Conservation (phyloP, 2,329 filamentous ascomycete genomes). For the Raffaelea arxii region DNA sequence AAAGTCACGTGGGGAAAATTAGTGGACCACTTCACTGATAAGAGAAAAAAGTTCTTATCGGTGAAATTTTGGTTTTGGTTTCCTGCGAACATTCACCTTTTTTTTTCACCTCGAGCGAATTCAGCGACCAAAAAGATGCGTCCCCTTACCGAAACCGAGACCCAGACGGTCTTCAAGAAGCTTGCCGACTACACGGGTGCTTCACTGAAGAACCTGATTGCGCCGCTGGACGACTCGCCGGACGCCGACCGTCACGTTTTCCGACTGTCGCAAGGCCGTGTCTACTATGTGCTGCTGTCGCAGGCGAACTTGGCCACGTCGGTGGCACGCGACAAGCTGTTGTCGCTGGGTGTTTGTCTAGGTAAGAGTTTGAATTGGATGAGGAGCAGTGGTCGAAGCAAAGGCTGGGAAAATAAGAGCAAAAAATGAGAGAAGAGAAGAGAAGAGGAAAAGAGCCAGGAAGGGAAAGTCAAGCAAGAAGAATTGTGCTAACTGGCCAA, state of each 20-base stretch:
- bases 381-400: no score
- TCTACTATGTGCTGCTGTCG: conserved; percentile 86
- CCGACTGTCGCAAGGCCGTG: conserved; percentile 62
- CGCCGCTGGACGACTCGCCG: conserved; percentile 56
- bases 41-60: not conserved
- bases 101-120: not conserved
- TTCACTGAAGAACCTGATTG: conserved; percentile 76
- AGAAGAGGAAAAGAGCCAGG: no score
- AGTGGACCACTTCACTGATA: no score
- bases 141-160: conserved; percentile 17
- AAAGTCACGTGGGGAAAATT: no score
- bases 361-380: no score
- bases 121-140: conserved; percentile 12
- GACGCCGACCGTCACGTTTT: conserved; percentile 76
- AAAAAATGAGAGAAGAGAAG: no score
- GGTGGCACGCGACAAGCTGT: conserved; percentile 68
- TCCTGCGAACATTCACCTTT: not conserved
- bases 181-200: conserved; percentile 87
- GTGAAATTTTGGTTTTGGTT: not conserved
- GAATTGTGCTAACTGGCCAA: conserved; percentile 17
- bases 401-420: no score
- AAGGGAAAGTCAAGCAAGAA: no score
- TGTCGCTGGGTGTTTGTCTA: conserved; percentile 82
- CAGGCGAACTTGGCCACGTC: conserved; percentile 87
- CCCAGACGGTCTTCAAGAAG: conserved; percentile 70